Percentiles rank a stretch among this genome's conserved stretches.
Conservation (phyloP, 2,329 filamentous ascomycete species). For the Neofusicoccum kwambonambiense region DNA sequence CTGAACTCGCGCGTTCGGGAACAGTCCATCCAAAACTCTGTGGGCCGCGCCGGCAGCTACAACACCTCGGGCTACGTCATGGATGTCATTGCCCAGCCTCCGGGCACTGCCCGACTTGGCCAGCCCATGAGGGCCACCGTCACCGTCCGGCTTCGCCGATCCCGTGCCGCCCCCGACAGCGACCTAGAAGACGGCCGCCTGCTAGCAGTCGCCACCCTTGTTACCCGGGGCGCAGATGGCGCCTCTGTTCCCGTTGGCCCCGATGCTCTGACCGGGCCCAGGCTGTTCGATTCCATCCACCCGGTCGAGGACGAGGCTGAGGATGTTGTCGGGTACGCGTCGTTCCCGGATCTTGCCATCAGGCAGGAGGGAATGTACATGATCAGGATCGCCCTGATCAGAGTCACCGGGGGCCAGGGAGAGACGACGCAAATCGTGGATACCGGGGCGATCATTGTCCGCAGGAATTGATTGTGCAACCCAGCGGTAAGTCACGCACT, state of each 20-base stretch:
- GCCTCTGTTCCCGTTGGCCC: constrained; percentile 2
- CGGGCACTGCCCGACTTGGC: constrained; percentile 32
- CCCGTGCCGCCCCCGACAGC: not conserved
- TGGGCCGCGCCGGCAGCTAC: constrained; percentile 5
- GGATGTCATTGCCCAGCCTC: constrained; percentile 40
- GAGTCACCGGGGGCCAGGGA: constrained; percentile 20
- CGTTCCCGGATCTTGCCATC: constrained; percentile 37
- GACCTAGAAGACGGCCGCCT: constrained; percentile 12
- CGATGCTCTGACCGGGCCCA: constrained; percentile 4
- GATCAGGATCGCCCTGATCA: constrained; percentile 38
- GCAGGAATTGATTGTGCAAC: constrained; percentile 8
- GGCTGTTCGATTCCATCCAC: constrained; percentile 33
- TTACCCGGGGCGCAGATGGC: constrained; percentile 1
- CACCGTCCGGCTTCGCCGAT: constrained; percentile 6
- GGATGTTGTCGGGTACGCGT: constrained; percentile 37
- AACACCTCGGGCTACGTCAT: constrained; percentile 30
- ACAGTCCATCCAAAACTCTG: constrained; percentile 10
- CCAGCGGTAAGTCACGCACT: not conserved
- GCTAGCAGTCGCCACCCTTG: constrained; percentile 10
- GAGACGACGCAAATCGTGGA: constrained; percentile 17
- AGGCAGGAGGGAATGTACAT: constrained; percentile 37
- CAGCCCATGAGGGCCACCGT: constrained; percentile 30
- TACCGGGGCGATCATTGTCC: constrained; percentile 7
- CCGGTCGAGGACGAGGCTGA: constrained; percentile 33
- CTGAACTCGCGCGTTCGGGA: constrained; percentile 10